Base-by-base conservation (phyloP, 306 rosid genomes). In the Crotalaria pallida region DNA sequence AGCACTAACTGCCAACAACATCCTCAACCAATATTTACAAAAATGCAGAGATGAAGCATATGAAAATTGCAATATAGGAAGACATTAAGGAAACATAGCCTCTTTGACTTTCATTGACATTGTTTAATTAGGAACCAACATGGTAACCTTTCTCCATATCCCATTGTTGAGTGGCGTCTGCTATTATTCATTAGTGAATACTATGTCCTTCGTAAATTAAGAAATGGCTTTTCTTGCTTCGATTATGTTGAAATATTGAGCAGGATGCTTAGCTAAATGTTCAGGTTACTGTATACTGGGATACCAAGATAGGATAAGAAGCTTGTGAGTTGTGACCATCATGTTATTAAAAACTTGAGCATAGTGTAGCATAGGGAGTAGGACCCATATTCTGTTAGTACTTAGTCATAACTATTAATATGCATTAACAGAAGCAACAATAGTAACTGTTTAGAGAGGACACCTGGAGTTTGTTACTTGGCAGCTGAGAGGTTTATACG, bases 141-240 rank as follows among this genome's bases (percentile, higher is more conserved):
- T 15, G 15, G 34, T 16, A 18, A 45, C 52, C 29, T 49, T 17
- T 49, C 11, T 49, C 22, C 8, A 24, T 6, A 24, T 18, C 11
- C 3, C 58, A 52, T 52, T 34, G 10, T 34, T 34, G 41, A 34
- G 41, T 7, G 15, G 9, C 27, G 10, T 52, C 2, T 52, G 24
- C 22, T 44, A 3, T 13, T 44, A 13, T 44, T 3, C 17, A 10
- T 12, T 49, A 7, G 4, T 49, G 29, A 40, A 13, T 16, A 4
- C 40, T 7, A 17, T 56, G 61, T 26, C 5, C 7, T 47, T 58
- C 61, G n/a, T 51, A 50, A 71, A 27, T 48, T 34, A 52, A n/a
- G 18, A 73, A n/a, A 33, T 24, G 55, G 0, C 45, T 11, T 52
- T 67, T 59, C 58, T 65, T 59, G 67, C 61, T 27, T 56, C 71